Evolutionary conservation across 1,284 basidiomycete species (phyloP), one percentile per base, ranked within the genome.

Genomic region (Limonomyces culmigenus): DNA sequence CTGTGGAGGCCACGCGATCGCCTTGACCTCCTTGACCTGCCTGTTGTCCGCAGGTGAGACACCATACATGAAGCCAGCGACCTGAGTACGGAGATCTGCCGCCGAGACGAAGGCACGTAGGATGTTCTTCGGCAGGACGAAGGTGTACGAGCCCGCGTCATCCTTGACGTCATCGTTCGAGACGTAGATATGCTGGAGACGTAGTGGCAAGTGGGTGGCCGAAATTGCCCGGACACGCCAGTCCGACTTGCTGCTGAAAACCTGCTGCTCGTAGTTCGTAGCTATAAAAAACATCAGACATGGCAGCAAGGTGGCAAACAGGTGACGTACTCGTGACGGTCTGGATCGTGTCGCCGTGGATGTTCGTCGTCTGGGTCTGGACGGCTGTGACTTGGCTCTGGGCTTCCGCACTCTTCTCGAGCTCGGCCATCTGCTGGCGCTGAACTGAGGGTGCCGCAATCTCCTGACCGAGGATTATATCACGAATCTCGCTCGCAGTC

Each of bases 151-250:
- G 12, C 84, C 78, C 2, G 88, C 86, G 50, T 98, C 95, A 50
- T 99, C 95, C 56, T 92, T 92, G 50, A 98, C 91, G 51, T 98
- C 92, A 50, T 98, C 93, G 52, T 97, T 98, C 33, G 91, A 95
- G 29, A 99, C 95, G 54, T 96, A 97, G 54, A 97, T 92, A 54
- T 98, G 91, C 55, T 97, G 93, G 41, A 96, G 69, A 51, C 95
- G 87, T 36, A 99, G 76, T 13, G 93, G 79, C 42, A 99, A 69
- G 57, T 98, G 92, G 30, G 92, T 98, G 0, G 95, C 85, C 4
- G 85, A 89, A 46, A 97, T 92, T 13, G 92, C 92, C 41, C 92
- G 80, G 15, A 95, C 84, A 47, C 95, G 86, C 95, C 95, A 99
- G 56, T 99, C 95, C 11, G 92, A 96, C 65, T 99, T 98, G 64